phyloP scores from a whole-genome alignment of 1,284 basidiomycete genomes.

The Heterobasidion irregulare region DNA sequence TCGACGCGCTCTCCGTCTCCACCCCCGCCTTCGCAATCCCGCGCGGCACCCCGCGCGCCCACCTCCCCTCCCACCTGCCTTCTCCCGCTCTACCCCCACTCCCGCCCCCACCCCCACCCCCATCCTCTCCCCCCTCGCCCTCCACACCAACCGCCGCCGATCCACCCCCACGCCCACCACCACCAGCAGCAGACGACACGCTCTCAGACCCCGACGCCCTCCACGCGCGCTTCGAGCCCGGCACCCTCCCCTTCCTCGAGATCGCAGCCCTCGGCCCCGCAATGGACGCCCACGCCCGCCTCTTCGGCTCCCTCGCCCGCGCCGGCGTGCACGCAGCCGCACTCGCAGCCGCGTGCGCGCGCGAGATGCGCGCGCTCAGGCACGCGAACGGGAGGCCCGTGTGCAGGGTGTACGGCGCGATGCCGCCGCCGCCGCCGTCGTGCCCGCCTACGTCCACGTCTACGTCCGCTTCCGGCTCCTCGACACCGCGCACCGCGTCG shows the following conservation, averaged over 20 bases:
- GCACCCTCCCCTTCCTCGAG: background rate
- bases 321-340: background rate
- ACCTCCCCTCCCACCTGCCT: too few species aligned
- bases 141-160: too few species aligned
- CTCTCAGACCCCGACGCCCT: background rate
- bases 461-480: too few species aligned
- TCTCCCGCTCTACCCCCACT: too few species aligned
- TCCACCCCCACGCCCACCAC: too few species aligned
- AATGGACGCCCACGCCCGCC: background rate
- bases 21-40: background rate
- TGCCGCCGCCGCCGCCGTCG: too few species aligned
- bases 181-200: background rate
- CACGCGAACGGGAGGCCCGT: background rate
- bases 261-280: background rate
- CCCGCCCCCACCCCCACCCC: too few species aligned
- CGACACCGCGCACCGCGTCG: too few species aligned
- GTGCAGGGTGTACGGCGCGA: background rate
- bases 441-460: too few species aligned
- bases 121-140: too few species aligned
- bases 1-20: background rate
- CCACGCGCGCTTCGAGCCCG: background rate
- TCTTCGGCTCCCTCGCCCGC: background rate
- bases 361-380: background rate
- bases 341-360: background rate
- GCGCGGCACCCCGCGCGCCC: too few species aligned